Conservation (phyloP, 495 filamentous ascomycete species). For the Penicillium salamii region DNA sequence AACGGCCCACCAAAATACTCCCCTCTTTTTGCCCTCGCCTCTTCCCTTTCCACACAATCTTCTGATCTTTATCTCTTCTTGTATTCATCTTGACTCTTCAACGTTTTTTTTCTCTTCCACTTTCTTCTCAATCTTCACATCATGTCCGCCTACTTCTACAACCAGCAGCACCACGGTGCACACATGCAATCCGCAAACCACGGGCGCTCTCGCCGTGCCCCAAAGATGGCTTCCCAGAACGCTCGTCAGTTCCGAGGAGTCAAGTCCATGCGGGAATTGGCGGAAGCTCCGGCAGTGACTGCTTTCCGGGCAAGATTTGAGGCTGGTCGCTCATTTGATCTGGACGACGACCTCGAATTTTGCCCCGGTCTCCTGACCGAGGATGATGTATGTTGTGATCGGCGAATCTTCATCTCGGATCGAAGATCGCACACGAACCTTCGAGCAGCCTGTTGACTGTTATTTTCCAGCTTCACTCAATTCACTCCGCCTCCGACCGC, state of each 20-base stretch:
- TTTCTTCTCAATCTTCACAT: conserved; percentile 24
- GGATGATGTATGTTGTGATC: conserved; percentile 76
- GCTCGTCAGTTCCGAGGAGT: conserved; percentile 79
- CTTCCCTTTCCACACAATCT: conserved; percentile 20
- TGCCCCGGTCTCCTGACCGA: conserved; percentile 92
- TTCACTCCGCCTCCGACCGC: conserved; percentile 86
- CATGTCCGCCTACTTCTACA: conserved; percentile 79
- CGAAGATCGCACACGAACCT: conserved; percentile 6
- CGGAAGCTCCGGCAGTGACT: conserved; percentile 68
- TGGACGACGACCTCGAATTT: conserved; percentile 97
- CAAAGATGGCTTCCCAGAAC: conserved; percentile 77
- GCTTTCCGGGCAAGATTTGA: conserved; percentile 85
- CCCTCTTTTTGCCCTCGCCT: conserved; percentile 25
- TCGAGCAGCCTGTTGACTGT: conserved; percentile 13
- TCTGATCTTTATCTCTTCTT: conserved; percentile 31
- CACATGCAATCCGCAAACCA: conserved; percentile 56
- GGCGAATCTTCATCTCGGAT: conserved; percentile 3
- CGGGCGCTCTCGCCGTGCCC: conserved; percentile 82
- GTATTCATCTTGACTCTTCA: conserved; percentile 32
- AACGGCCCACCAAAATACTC: conserved; percentile 16
- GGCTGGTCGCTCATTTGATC: conserved; percentile 88
- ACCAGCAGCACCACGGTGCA: conserved; percentile 48
- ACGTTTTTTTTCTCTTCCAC: conserved; percentile 14
- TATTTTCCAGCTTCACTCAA: conserved; percentile 70
- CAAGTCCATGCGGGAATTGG: conserved; percentile 84